A percentile compares a stretch with the other conserved stretches of the same genome.
Evolutionary conservation across 768 basidiomycete genomes (phyloP).

Genomic region (Filobasidium wieringae): DNA sequence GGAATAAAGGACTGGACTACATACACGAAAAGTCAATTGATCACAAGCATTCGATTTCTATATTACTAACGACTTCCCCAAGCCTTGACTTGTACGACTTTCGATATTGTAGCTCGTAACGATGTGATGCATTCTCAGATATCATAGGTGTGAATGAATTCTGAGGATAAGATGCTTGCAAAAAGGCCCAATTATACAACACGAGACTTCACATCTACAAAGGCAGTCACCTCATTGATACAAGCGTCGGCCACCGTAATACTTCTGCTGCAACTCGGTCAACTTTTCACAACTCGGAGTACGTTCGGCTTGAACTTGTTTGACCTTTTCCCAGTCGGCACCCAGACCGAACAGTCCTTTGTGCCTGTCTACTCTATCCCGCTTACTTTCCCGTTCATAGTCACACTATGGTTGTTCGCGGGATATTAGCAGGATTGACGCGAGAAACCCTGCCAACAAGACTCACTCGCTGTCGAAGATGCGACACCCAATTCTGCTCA

Average conservation of each 20-base stretch:
- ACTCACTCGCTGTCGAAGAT: conserved; percentile 48
- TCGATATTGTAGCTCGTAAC: no score
- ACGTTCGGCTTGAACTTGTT: conserved; percentile 56
- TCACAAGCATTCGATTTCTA: no score
- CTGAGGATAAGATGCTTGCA: no score
- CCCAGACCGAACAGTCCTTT: conserved; percentile 82
- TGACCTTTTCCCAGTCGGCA: conserved; percentile 83
- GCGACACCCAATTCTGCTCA: conserved; percentile 62
- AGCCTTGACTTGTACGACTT: no score
- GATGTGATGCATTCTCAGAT: no score
- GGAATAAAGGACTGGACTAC: conserved; percentile 6
- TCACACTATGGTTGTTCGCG: conserved; percentile 48
- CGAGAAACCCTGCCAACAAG: not conserved
- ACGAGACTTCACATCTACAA: no score
- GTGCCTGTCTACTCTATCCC: conserved; percentile 61
- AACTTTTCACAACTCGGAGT: conserved; percentile 69
- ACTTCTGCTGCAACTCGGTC: conserved; percentile 34
- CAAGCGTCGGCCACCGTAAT: conserved; percentile 1
- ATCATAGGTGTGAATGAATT: no score
- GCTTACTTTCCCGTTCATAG: conserved; percentile 53
- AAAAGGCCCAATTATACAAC: no score
- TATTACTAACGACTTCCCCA: no score
- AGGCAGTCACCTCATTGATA: no score
- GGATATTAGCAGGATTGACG: no score
- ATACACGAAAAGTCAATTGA: not conserved